A percentile compares a stretch with the other conserved stretches of the same genome.
These are phyloP conservation scores for Vinca minor DNA, from an alignment of 257 asterid species.

Conservation along the genomic window DNA sequence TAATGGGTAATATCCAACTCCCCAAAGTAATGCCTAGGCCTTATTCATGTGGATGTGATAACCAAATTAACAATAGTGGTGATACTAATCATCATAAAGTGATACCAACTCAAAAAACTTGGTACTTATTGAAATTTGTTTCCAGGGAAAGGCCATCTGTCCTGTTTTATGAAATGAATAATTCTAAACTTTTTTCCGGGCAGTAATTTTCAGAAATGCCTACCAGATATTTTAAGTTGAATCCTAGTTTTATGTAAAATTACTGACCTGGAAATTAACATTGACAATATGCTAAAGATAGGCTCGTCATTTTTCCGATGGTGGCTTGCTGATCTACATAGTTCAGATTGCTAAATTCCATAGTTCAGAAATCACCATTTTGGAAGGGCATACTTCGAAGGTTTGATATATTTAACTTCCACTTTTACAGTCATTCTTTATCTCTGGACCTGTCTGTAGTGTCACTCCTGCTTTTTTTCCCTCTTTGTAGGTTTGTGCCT, in stretches of 20 bases:
- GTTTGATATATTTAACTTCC: constrained; percentile 14
- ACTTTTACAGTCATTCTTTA: not conserved
- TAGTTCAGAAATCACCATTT: constrained; percentile 21
- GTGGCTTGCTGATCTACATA: not conserved
- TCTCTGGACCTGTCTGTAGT: not conserved
- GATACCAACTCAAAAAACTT: not conserved
- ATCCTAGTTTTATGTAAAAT: no score
- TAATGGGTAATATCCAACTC: not conserved
- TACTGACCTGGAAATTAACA: no score
- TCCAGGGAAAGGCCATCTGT: not conserved
- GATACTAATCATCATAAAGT: not conserved
- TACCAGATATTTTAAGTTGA: not conserved
- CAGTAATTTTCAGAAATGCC: not conserved
- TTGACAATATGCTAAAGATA: not conserved
- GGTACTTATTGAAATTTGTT: not conserved
- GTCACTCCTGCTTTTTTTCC: not conserved
- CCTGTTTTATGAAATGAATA: not conserved
- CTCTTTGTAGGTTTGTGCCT: constrained; percentile 27
- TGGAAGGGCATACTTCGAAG: constrained; percentile 29
- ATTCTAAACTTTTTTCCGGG: not conserved
- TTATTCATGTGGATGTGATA: not conserved
- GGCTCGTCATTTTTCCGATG: not conserved
- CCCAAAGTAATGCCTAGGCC: not conserved
- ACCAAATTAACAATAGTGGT: not conserved
- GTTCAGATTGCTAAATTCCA: constrained; percentile 12